Conservation (phyloP, 768 basidiomycete species). For the Dacryopinax spathularia region DNA sequence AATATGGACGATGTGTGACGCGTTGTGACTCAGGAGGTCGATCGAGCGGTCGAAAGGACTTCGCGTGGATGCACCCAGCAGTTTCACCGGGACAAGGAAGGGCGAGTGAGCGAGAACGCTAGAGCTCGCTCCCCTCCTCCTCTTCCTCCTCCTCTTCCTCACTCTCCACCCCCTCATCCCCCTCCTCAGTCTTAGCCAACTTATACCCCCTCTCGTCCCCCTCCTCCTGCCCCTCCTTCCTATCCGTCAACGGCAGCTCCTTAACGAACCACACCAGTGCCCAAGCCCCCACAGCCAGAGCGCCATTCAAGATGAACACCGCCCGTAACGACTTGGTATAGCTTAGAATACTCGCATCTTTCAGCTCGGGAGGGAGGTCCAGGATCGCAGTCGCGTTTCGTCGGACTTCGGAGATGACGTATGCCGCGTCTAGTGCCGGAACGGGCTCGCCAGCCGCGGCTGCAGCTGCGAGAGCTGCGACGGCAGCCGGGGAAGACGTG, state of each 20-base stretch:
- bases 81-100: no score
- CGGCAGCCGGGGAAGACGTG: no score
- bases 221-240: background rate
- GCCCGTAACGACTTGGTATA: background rate
- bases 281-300: background rate
- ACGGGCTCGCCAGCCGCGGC: no score
- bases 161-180: background rate
- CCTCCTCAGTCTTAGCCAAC: background rate
- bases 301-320: background rate
- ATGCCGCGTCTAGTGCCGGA: background rate
- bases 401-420: background rate
- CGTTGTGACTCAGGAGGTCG: no score
- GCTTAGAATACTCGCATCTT: background rate
- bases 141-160: conserved; percentile 1
- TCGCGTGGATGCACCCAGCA: background rate
- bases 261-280: background rate
- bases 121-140: background rate
- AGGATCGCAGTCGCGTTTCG: background rate
- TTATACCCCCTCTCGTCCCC: background rate
- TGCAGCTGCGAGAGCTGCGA: no score
- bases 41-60: background rate
- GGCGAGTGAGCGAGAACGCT: no score
- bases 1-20: background rate
- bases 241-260: background rate
- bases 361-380: background rate